These are phyloP conservation scores for Apiotrichum sp. DNA, from an alignment of 1,284 basidiomycete genomes.

Conservation along the genomic window DNA sequence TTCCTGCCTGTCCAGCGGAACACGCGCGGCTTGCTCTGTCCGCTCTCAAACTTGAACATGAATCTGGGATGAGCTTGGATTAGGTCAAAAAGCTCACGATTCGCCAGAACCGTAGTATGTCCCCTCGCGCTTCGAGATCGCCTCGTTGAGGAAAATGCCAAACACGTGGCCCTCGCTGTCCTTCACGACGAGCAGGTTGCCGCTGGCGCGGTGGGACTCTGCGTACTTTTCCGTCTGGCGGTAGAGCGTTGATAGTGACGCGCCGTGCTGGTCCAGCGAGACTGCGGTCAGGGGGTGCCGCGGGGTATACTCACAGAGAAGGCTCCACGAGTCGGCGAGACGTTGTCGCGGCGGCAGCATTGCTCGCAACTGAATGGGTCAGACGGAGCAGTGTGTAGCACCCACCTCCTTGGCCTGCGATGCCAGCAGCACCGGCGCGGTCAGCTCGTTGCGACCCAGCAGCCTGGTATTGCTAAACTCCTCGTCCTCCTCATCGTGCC, in stretches of 20 bases:
- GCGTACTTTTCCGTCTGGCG: conserved; percentile 52
- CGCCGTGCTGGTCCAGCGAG: conserved; percentile 91
- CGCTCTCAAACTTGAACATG: conserved; percentile 56
- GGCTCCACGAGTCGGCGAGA: conserved; percentile 71
- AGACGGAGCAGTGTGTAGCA: not conserved
- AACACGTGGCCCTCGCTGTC: conserved; percentile 62
- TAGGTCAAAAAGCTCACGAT: conserved; percentile 55
- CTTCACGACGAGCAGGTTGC: conserved; percentile 56
- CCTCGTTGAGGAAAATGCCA: conserved; percentile 75
- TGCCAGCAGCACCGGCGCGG: conserved; percentile 53
- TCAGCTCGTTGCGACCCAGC: conserved; percentile 54
- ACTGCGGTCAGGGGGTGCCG: conserved; percentile 20
- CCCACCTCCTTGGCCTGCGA: conserved; percentile 9
- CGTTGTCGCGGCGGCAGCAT: conserved; percentile 73
- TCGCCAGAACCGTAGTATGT: conserved; percentile 77
- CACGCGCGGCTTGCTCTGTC: conserved; percentile 51
- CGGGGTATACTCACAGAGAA: conserved; percentile 58
- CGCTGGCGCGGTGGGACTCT: conserved; percentile 38
- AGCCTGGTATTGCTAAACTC: conserved; percentile 47
- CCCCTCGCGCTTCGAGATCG: conserved; percentile 56
- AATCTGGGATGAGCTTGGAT: conserved; percentile 53
- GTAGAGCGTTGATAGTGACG: conserved; percentile 83
- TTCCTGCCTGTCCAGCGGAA: conserved; percentile 88
- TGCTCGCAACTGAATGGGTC: conserved; percentile 56
- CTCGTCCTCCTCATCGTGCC: conserved; percentile 7